A percentile compares a stretch with the other conserved stretches of the same genome.
Conservation (phyloP, 2,329 filamentous ascomycete genomes). For the Torrubiella hemipterigena region DNA sequence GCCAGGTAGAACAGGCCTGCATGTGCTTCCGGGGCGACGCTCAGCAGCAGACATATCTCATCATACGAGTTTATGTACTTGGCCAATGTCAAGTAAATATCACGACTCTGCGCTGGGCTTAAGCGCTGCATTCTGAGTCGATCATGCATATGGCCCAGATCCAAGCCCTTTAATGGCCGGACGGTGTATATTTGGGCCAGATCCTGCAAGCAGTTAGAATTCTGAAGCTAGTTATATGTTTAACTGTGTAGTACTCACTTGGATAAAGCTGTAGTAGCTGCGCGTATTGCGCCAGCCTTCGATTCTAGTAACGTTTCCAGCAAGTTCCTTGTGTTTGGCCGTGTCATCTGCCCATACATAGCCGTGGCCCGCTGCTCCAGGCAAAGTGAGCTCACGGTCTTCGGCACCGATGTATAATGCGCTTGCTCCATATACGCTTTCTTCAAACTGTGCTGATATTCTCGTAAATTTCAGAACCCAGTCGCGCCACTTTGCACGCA, state of each 20-base stretch:
- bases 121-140: constrained; percentile 75
- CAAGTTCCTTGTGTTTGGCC: constrained; percentile 71
- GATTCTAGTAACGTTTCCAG: constrained; percentile 82
- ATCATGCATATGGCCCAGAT: constrained; percentile 87
- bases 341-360: constrained; percentile 88
- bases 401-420: constrained; percentile 76
- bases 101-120: constrained; percentile 60
- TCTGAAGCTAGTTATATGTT: neutral
- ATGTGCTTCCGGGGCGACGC: constrained; percentile 73
- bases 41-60: constrained; percentile 74
- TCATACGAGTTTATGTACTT: constrained; percentile 68
- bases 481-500: constrained; percentile 84
- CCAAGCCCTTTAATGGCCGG: constrained; percentile 64
- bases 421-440: constrained; percentile 86
- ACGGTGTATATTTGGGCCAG: constrained; percentile 51
- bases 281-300: constrained; percentile 91
- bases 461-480: constrained; percentile 94
- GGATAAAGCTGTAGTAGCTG: constrained; percentile 91
- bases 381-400: constrained; percentile 47
- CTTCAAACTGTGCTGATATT: constrained; percentile 87
- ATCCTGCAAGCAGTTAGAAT: constrained; percentile 33
- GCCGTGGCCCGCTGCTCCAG: constrained; percentile 66
- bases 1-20: constrained; percentile 85
- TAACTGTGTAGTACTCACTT: constrained; percentile 35
- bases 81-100: constrained; percentile 74